A percentile compares a stretch with the other conserved stretches of the same genome.
Conservation (phyloP, 257 asterid genomes). For the Solanum pimpinellifolium region DNA sequence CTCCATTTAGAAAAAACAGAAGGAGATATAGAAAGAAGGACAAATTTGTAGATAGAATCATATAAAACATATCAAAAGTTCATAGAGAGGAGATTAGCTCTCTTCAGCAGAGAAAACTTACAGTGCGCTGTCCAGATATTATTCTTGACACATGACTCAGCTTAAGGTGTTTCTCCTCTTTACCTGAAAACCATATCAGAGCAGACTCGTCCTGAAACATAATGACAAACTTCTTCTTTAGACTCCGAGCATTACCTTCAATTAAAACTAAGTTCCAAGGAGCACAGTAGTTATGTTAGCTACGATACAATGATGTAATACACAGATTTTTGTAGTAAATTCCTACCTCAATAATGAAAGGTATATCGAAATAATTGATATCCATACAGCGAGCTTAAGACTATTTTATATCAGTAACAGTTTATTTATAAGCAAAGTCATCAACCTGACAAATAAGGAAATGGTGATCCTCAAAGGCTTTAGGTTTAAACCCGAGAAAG, state of each 20-base stretch:
- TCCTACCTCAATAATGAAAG: neutral
- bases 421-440: neutral
- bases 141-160: constrained; percentile 84
- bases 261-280: neutral
- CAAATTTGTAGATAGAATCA: neutral
- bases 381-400: neutral
- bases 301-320: neutral
- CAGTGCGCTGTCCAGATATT: constrained; percentile 96
- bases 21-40: neutral
- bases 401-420: neutral
- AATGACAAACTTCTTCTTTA: neutral
- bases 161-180: constrained; percentile 88
- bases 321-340: neutral
- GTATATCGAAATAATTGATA: neutral
- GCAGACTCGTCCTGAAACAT: constrained; percentile 75
- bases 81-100: neutral
- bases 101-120: constrained; percentile 28
- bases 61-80: neutral
- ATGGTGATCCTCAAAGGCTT: neutral
- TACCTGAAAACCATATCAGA: constrained; percentile 91
- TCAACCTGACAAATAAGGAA: neutral
- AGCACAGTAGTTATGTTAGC: neutral
- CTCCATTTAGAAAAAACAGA: neutral
- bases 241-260: neutral
- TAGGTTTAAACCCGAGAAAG: neutral